These are phyloP conservation scores for Thozetella sp. DNA, from an alignment of 495 filamentous ascomycete species.

Conservation along the genomic window DNA sequence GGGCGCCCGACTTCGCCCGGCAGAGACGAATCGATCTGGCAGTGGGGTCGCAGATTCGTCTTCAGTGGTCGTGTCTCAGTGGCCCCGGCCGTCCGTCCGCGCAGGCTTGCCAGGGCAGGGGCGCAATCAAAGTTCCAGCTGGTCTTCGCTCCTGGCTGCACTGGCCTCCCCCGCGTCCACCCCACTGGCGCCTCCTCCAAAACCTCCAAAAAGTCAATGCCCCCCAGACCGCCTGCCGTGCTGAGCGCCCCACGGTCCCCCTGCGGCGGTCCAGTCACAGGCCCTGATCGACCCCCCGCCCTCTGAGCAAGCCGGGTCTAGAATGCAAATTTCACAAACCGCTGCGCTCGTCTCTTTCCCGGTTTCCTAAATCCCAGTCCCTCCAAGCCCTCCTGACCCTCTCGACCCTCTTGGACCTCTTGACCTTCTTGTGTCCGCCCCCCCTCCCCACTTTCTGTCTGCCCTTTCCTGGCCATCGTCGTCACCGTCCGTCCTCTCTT, in stretches of 20 bases:
- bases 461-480: no score
- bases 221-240: slow-evolving; percentile 2
- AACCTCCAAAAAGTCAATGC: slow-evolving; percentile 1
- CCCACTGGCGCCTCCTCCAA: neutral
- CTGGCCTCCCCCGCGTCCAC: slow-evolving; percentile 2
- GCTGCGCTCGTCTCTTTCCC: neutral
- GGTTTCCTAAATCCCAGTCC: neutral
- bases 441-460: neutral
- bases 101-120: neutral
- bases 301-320: neutral
- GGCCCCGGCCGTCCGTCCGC: neutral
- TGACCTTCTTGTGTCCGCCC: neutral
- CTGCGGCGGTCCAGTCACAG: neutral
- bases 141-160: neutral
- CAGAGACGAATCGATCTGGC: neutral
- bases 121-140: neutral
- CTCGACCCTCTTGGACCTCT: neutral
- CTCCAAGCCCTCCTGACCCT: neutral
- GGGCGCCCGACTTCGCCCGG: neutral
- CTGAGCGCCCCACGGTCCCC: neutral
- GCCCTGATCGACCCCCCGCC: neutral
- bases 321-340: neutral
- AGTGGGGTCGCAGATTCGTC: neutral
- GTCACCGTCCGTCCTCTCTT: no score
- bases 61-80: neutral